These are phyloP conservation scores for Phytophthora ohioensis DNA, from an alignment of 352 stramenopile species.

Conservation along the genomic window DNA sequence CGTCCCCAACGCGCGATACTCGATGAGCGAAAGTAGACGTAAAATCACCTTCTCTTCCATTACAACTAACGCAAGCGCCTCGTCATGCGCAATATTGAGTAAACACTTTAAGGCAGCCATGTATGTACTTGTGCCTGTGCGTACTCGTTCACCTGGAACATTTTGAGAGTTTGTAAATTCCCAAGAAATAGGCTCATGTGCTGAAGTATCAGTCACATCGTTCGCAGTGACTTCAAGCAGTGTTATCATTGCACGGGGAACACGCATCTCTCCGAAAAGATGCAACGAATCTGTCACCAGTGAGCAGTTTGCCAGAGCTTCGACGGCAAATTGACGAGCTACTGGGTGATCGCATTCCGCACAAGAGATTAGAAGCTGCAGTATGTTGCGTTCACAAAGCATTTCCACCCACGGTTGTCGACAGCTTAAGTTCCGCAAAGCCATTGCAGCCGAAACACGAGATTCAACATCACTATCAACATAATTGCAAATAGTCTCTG, in stretches of 20 bases:
- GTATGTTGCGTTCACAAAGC: conserved; percentile 76
- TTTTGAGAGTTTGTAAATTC: conserved; percentile 5
- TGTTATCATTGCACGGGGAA: conserved; percentile 55
- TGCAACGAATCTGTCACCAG: conserved; percentile 78
- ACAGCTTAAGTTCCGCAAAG: conserved; percentile 78
- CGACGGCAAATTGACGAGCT: conserved; percentile 69
- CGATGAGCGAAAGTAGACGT: conserved; percentile 53
- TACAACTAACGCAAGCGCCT: conserved; percentile 61
- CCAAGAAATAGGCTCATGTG: conserved; percentile 20
- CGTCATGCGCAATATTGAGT: conserved; percentile 71
- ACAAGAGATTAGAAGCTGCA: conserved; percentile 69
- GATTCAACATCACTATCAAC: conserved; percentile 75
- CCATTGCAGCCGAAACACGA: conserved; percentile 76
- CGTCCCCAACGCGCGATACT: conserved; percentile 49
- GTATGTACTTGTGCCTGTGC: conserved; percentile 28
- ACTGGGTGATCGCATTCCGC: conserved; percentile 58
- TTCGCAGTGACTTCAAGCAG: conserved; percentile 55
- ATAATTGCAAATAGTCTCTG: conserved; percentile 75
- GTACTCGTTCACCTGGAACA: conserved; percentile 1
- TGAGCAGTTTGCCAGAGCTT: conserved; percentile 82
- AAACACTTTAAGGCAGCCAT: conserved; percentile 79
- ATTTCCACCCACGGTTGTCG: conserved; percentile 81
- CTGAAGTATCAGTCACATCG: background rate
- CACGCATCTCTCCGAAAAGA: conserved; percentile 73
- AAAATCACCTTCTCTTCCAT: conserved; percentile 64